Evolutionary conservation across 805 yeast genomes (phyloP), one percentile per base, ranked within the genome.

Genomic region (Barnettozyma salicaria): DNA sequence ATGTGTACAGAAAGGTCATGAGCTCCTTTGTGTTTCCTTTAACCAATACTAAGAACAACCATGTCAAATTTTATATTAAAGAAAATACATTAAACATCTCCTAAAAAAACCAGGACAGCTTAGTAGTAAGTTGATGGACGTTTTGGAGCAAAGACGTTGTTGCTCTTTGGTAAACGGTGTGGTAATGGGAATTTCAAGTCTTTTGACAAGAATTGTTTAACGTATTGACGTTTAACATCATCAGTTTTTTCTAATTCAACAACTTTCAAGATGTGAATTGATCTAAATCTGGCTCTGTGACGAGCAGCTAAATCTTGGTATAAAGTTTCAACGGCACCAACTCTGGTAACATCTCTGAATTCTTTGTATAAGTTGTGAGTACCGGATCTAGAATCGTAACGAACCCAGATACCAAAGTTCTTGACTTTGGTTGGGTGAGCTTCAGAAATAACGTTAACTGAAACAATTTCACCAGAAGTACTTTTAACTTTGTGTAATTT

Each of bases 311-410:
- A 84, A 75, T 92, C 99, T 72, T 84, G 89, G 92, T 92, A 92
- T 82, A 92, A 82, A 67, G 92, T 76, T 73, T 85, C 95, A 66
- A 92, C 97, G 59, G 97, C 98, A 70, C 86, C 95, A 52, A 88
- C 95, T 79, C 99, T 92, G 78, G 96, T 74, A 61, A 90, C 95
- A 63, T 90, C 98, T 76, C 98, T 88, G 92, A 87, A 86, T 79
- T 92, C 99, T 81, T 92, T 92, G 96, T 92, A 92, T 97, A 92
- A 92, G 94, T 92, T 92, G 95, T 92, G 98, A 65, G 96, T 89
- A 78, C 99, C 99, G 58, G 98, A 92, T 84, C 99, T 94, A 56
- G 99, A 92, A 70, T 92, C 98, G 85, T 92, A 92, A 80, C 98
- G 89, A 70, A 92, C 84, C 99, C 99, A 92, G 77, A 92, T 71